These are phyloP conservation scores for Ceratocystis ficicola DNA, from an alignment of 2,329 filamentous ascomycete species.

Conservation along the genomic window DNA sequence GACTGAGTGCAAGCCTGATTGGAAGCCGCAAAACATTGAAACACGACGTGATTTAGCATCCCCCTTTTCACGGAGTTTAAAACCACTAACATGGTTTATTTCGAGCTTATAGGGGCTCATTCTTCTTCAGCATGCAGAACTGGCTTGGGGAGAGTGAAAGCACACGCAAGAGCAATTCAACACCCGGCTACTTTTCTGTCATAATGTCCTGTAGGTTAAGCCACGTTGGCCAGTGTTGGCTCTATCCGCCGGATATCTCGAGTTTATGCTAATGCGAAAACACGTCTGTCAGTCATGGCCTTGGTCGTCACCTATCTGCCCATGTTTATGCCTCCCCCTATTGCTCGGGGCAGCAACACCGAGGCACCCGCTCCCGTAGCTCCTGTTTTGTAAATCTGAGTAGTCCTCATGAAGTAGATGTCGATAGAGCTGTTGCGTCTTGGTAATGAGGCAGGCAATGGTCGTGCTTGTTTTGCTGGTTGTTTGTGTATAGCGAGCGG, in stretches of 20 bases:
- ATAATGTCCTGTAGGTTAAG: slow-evolving; percentile 59
- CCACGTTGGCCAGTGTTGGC: no score
- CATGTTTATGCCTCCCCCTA: slow-evolving; percentile 34
- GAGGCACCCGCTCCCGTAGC: slow-evolving; percentile 12
- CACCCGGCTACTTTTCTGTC: slow-evolving; percentile 59
- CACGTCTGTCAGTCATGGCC: slow-evolving; percentile 41
- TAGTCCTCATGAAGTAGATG: background rate
- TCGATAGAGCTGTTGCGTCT: background rate
- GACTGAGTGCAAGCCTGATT: no score
- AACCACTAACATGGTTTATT: background rate
- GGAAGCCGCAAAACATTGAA: background rate
- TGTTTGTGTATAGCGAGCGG: slow-evolving; percentile 3
- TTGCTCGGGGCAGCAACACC: slow-evolving; percentile 8
- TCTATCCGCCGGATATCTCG: background rate
- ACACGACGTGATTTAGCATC: background rate
- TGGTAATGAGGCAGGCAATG: background rate
- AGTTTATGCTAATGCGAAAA: background rate
- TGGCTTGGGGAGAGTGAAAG: slow-evolving; percentile 68
- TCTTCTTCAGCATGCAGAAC: slow-evolving; percentile 61
- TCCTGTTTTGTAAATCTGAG: slow-evolving; percentile 8
- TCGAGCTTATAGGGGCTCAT: slow-evolving; percentile 45
- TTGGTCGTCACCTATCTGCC: slow-evolving; percentile 42
- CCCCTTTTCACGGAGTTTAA: slow-evolving; percentile 10
- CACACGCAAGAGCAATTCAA: slow-evolving; percentile 49
- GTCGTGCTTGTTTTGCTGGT: slow-evolving; percentile 4